phyloP scores from a whole-genome alignment of 2,329 filamentous ascomycete species.

The Diaporthe velutina region DNA sequence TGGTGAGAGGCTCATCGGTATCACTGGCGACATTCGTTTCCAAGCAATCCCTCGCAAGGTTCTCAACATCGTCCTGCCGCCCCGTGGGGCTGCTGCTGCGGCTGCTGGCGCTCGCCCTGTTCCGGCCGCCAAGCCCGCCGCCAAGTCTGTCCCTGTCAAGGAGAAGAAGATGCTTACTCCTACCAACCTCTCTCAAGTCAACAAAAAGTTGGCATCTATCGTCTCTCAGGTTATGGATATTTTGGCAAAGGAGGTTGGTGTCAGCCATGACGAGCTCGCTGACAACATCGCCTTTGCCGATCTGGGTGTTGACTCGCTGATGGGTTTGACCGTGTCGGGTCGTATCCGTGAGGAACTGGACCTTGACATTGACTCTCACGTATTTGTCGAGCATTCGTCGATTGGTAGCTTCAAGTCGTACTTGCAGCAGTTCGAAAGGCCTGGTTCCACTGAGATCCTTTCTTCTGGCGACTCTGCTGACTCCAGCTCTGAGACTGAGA shows the following conservation, averaged over 20 bases:
- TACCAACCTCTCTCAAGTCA: conserved; percentile 61
- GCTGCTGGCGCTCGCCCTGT: conserved; percentile 49
- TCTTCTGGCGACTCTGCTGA: conserved; percentile 50
- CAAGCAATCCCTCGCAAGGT: conserved; percentile 75
- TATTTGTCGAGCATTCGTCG: conserved; percentile 67
- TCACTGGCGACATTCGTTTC: conserved; percentile 72
- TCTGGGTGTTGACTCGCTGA: conserved; percentile 72
- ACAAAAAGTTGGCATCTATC: conserved; percentile 64
- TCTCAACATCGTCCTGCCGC: conserved; percentile 76
- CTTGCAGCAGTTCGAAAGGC: conserved; percentile 54
- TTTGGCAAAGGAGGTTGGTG: conserved; percentile 68
- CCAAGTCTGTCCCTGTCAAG: conserved; percentile 46
- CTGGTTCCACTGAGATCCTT: conserved; percentile 45
- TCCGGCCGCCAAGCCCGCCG: conserved; percentile 47
- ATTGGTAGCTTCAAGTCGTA: conserved; percentile 65
- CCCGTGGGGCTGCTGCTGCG: conserved; percentile 60
- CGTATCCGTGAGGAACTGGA: conserved; percentile 70
- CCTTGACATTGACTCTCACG: conserved; percentile 64
- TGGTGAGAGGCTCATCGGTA: conserved; percentile 61
- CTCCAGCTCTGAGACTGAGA: conserved; percentile 46
- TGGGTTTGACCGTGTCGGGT: conserved; percentile 69
- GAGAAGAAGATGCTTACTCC: conserved; percentile 61
- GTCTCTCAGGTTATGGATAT: conserved; percentile 63
- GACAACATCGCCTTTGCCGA: conserved; percentile 70
- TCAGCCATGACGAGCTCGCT: conserved; percentile 66